Conservation (phyloP, 1,284 basidiomycete species). For the Trametes sp. region DNA sequence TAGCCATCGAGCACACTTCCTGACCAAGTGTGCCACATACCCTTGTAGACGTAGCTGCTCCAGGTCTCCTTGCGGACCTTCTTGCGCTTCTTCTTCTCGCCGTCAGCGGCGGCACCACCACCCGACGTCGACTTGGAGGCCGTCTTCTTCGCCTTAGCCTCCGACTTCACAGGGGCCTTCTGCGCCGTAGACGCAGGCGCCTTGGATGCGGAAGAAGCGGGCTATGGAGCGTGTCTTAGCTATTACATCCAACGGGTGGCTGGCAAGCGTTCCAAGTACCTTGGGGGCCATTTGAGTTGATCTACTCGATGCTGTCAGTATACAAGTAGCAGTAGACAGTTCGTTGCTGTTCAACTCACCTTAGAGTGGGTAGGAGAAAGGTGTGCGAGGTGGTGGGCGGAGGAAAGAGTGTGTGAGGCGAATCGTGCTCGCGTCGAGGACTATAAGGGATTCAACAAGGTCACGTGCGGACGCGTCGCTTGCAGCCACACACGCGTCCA, state of each 20-base stretch:
- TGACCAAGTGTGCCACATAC: conserved; percentile 42
- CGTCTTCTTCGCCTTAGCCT: conserved; percentile 59
- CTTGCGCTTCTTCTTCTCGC: conserved; percentile 67
- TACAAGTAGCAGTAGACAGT: neutral
- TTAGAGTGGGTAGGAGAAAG: conserved; percentile 6
- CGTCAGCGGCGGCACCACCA: conserved; percentile 45
- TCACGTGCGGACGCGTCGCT: conserved; percentile 32
- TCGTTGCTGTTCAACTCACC: conserved; percentile 15
- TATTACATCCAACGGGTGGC: conserved; percentile 11
- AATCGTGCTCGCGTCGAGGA: conserved; percentile 26
- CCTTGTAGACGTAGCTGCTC: conserved; percentile 77
- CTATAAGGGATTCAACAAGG: conserved; percentile 37
- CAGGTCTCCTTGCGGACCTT: conserved; percentile 73
- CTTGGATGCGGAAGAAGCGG: conserved; percentile 57
- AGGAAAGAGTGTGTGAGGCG: conserved; percentile 22
- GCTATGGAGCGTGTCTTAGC: conserved; percentile 42
- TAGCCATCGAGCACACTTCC: conserved; percentile 27
- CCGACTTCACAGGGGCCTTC: conserved; percentile 60
- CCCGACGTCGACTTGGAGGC: conserved; percentile 40
- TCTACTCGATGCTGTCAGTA: conserved; percentile 11
- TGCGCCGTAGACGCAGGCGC: conserved; percentile 59
- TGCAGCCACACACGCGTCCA: conserved; percentile 31
- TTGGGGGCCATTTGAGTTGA: conserved; percentile 41
- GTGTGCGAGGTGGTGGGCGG: conserved; percentile 25
- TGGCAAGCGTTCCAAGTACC: conserved; percentile 30